Evolutionary conservation across 768 basidiomycete genomes (phyloP).

Genomic region (Suillus americanus): DNA sequence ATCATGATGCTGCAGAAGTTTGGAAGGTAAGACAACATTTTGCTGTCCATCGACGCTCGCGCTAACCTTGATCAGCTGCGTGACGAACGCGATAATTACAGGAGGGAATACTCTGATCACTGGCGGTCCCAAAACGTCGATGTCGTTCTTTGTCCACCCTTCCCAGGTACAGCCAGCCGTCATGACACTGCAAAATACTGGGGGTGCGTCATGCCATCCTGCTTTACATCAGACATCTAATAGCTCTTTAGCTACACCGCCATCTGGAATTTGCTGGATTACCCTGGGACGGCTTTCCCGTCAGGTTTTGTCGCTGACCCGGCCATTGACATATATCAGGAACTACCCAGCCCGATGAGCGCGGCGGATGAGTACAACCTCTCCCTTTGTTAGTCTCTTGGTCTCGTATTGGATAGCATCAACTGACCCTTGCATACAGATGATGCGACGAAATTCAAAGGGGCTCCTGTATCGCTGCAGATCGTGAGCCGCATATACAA

Average conservation of each 20-base stretch:
- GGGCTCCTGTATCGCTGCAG: constrained; percentile 22
- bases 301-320: constrained; percentile 22
- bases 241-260: constrained; percentile 35
- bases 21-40: constrained; percentile 35
- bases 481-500: constrained; percentile 24
- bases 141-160: constrained; percentile 36
- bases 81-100: constrained; percentile 29
- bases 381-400: constrained; percentile 16
- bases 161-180: constrained; percentile 35
- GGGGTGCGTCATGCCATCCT: constrained; percentile 24
- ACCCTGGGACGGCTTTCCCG: constrained; percentile 39
- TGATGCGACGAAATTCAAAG: constrained; percentile 18
- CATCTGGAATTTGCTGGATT: constrained; percentile 44
- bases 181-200: constrained; percentile 36
- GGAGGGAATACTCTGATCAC: constrained; percentile 31
- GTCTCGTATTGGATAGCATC: background rate
- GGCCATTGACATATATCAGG: constrained; percentile 19
- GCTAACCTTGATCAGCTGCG: constrained; percentile 18
- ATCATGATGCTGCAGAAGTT: constrained; percentile 22
- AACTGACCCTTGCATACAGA: constrained; percentile 17
- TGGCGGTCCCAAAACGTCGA: constrained; percentile 38
- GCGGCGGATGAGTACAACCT: constrained; percentile 23
- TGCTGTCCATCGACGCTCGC: constrained; percentile 25
- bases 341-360: constrained; percentile 12
- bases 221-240: constrained; percentile 10